Conservation (phyloP, 2,329 filamentous ascomycete species). For the Trichophyton equinum region DNA sequence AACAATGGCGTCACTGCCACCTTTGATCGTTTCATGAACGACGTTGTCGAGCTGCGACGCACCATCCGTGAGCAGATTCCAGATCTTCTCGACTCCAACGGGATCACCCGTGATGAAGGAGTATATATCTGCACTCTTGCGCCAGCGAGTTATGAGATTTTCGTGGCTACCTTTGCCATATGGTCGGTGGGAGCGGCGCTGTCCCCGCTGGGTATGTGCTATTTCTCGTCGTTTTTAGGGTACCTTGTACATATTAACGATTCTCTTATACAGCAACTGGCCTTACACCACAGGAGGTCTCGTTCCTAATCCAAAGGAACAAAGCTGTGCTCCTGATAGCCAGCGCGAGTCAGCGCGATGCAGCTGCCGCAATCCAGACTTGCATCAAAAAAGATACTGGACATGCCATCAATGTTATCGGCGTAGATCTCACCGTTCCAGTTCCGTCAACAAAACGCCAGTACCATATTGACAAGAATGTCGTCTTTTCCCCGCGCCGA, state of each 20-base stretch:
- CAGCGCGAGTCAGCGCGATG: not conserved
- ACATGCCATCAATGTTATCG: not conserved
- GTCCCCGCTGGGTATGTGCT: conserved; percentile 28
- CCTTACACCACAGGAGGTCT: not conserved
- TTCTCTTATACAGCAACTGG: not conserved
- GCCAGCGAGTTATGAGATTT: conserved; percentile 37
- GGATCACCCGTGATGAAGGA: not conserved
- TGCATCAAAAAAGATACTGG: not conserved
- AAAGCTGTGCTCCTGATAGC: not conserved
- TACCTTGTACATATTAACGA: not conserved
- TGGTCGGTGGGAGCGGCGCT: conserved; percentile 36
- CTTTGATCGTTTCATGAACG: not conserved
- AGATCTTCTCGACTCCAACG: not conserved
- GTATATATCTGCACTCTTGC: conserved; percentile 32
- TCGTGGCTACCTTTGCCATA: conserved; percentile 36
- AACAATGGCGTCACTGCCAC: not conserved
- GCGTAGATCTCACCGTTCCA: not conserved
- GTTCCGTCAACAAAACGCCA: not conserved
- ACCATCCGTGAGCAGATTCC: not conserved
- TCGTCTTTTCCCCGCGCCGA: not conserved
- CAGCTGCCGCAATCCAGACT: not conserved
- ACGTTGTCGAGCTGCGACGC: not conserved
- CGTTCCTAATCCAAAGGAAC: not conserved
- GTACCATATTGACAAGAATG: not conserved
- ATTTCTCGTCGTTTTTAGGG: not conserved